Evolutionary conservation across 2,329 filamentous ascomycete species (phyloP).

Genomic region (Ophiocordyceps camponoti-saundersi): DNA sequence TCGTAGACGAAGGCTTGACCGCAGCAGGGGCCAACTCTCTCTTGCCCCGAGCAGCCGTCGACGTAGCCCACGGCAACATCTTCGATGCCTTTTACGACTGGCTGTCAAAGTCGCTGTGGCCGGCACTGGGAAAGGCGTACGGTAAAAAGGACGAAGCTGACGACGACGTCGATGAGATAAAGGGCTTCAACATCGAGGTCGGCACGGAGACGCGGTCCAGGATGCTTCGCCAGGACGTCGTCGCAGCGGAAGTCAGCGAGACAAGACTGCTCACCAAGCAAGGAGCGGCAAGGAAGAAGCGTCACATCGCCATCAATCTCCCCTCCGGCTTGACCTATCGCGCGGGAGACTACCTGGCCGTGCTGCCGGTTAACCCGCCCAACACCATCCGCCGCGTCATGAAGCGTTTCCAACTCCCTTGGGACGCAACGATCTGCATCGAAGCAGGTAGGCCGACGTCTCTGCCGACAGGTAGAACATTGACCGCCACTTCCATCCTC

Average conservation of each 20-base stretch:
- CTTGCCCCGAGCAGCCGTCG: slow-evolving; percentile 32
- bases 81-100: slow-evolving; percentile 51
- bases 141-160: slow-evolving; percentile 11
- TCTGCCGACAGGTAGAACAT: slow-evolving; percentile 35
- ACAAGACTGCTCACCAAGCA: slow-evolving; percentile 32
- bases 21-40: slow-evolving; percentile 17
- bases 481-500: slow-evolving; percentile 47
- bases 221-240: slow-evolving; percentile 44
- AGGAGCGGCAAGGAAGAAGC: slow-evolving; percentile 32
- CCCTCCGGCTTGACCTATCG: slow-evolving; percentile 49
- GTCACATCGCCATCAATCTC: slow-evolving; percentile 49
- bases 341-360: slow-evolving; percentile 60
- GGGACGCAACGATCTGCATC: slow-evolving; percentile 51
- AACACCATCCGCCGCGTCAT: slow-evolving; percentile 46
- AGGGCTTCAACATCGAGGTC: slow-evolving; percentile 26
- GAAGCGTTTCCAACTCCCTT: slow-evolving; percentile 46
- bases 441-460: slow-evolving; percentile 30
- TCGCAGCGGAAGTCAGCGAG: slow-evolving; percentile 40
- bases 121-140: slow-evolving; percentile 28
- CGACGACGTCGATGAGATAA: slow-evolving; percentile 1
- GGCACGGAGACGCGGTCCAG: slow-evolving; percentile 32
- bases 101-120: slow-evolving; percentile 40
- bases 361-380: slow-evolving; percentile 54
- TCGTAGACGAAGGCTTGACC: slow-evolving; percentile 37
- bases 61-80: slow-evolving; percentile 47